Evolutionary conservation across 148 eudicot genomes (phyloP).

Genomic region (Arctostaphylos glauca): DNA sequence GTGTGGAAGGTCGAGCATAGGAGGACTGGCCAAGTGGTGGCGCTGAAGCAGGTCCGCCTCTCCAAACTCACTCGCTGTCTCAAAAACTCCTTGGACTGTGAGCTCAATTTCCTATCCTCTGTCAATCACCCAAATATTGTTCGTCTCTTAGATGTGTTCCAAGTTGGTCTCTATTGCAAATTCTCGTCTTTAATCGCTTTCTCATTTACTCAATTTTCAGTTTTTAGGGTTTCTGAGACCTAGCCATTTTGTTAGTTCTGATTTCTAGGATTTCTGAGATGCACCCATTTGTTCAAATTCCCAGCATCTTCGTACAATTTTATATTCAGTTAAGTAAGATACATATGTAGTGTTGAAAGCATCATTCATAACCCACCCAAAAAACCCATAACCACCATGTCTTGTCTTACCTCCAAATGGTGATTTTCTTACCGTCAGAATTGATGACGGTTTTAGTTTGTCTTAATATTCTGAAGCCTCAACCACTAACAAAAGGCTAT

Average conservation of each 20-base stretch:
- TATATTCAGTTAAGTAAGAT: too few relatives aligned
- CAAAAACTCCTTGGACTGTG: constrained; percentile 39
- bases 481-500: too few relatives aligned
- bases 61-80: constrained; percentile 35
- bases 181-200: background rate
- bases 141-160: constrained; percentile 35
- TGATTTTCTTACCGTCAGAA: too few relatives aligned
- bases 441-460: too few relatives aligned
- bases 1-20: constrained; percentile 48
- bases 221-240: background rate
- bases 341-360: too few relatives aligned
- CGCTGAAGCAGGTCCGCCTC: constrained; percentile 38
- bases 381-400: too few relatives aligned
- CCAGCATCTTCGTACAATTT: too few relatives aligned
- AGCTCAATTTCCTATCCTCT: constrained; percentile 39
- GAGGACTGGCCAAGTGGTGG: constrained; percentile 33
- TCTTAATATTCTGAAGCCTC: too few relatives aligned
- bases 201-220: background rate
- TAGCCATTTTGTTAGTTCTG: background rate
- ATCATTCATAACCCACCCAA: too few relatives aligned
- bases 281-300: background rate
- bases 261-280: too few relatives aligned
- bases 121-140: constrained; percentile 52
- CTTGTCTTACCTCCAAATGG: too few relatives aligned
- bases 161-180: constrained; percentile 19